Percentiles rank a stretch among this genome's conserved stretches.
These are phyloP conservation scores for Plasmopara viticola DNA, from an alignment of 352 stramenopile species.

Conservation along the genomic window DNA sequence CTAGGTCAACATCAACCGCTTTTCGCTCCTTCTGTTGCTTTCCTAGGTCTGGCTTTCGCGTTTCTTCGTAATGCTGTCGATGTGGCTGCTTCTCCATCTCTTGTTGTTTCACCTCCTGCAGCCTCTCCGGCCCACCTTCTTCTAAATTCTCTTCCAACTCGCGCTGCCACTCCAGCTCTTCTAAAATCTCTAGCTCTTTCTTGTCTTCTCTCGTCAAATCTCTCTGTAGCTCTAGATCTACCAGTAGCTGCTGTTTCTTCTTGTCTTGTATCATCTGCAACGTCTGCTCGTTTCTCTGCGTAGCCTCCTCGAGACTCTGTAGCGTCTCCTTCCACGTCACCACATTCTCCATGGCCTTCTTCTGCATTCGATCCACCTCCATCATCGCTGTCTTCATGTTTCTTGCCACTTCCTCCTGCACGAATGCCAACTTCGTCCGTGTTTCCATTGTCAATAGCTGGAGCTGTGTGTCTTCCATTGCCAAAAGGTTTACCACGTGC, in stretches of 20 bases:
- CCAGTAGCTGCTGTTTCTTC: slow-evolving; percentile 1
- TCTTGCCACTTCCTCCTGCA: slow-evolving; percentile 8
- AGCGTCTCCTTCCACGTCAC: slow-evolving; percentile 18
- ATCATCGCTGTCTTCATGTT: slow-evolving; percentile 9
- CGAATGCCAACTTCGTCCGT: slow-evolving; percentile 6
- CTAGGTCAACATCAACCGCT: background rate
- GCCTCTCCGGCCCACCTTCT: slow-evolving; percentile 5
- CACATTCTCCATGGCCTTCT: slow-evolving; percentile 10
- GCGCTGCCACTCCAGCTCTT: slow-evolving; percentile 10
- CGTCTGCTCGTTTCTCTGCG: slow-evolving; percentile 13
- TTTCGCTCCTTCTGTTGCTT: slow-evolving; percentile 2
- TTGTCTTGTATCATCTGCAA: slow-evolving; percentile 6
- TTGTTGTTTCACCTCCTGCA: slow-evolving; percentile 5
- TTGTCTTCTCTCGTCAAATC: slow-evolving; percentile 1
- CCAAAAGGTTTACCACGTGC: slow-evolving; percentile 19
- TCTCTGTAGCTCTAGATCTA: slow-evolving; percentile 5
- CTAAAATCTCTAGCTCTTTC: slow-evolving; percentile 7
- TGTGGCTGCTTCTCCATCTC: slow-evolving; percentile 2
- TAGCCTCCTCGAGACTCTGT: slow-evolving; percentile 13
- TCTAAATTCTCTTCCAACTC: slow-evolving; percentile 5
- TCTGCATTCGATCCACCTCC: slow-evolving; percentile 5
- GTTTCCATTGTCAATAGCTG: slow-evolving; percentile 19
- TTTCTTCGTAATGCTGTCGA: background rate
- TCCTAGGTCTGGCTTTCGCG: background rate
- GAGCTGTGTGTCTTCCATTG: slow-evolving; percentile 18